Evolutionary conservation across 2,329 filamentous ascomycete species (phyloP).

Genomic region (Xylariaceae sp.): DNA sequence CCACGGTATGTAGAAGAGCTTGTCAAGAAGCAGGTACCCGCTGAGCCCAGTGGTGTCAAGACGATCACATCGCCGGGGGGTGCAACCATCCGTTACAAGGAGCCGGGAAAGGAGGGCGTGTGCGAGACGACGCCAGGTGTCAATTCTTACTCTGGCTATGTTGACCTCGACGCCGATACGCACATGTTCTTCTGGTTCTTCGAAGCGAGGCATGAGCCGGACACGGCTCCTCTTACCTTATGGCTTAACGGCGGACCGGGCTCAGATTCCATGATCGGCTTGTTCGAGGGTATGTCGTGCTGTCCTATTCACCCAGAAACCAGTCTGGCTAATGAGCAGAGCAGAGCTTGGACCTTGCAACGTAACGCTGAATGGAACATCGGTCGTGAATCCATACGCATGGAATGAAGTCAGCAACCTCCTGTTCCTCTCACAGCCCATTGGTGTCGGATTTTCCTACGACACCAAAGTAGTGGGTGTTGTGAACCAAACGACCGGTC

Average conservation of each 20-base stretch:
- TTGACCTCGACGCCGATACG: conserved; percentile 23
- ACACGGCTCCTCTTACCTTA: conserved; percentile 33
- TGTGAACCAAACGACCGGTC: conserved; percentile 19
- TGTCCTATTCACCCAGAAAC: too few species aligned
- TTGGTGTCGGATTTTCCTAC: conserved; percentile 27
- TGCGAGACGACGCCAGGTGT: conserved; percentile 50
- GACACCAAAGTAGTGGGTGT: conserved; percentile 22
- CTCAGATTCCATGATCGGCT: conserved; percentile 49
- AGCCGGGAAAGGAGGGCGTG: conserved; percentile 41
- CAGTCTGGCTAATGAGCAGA: neutral
- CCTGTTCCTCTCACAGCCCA: conserved; percentile 26
- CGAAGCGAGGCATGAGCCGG: conserved; percentile 36
- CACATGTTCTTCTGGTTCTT: conserved; percentile 46
- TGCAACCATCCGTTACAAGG: conserved; percentile 44
- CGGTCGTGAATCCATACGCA: conserved; percentile 17
- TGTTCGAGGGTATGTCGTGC: conserved; percentile 35
- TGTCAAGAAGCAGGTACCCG: conserved; percentile 31
- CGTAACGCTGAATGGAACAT: conserved; percentile 21
- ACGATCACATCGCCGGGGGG: conserved; percentile 40
- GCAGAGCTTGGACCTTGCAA: conserved; percentile 26
- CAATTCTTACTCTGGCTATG: conserved; percentile 38
- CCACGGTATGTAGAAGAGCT: conserved; percentile 19
- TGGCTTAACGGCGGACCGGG: conserved; percentile 54
- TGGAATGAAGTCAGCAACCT: conserved; percentile 24
- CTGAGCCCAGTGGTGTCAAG: conserved; percentile 37